Percentiles rank a stretch among this genome's conserved stretches.
These are phyloP conservation scores for Entomophthora muscae DNA, from an alignment of 371 early-diverging fungal genomes.

Conservation along the genomic window DNA sequence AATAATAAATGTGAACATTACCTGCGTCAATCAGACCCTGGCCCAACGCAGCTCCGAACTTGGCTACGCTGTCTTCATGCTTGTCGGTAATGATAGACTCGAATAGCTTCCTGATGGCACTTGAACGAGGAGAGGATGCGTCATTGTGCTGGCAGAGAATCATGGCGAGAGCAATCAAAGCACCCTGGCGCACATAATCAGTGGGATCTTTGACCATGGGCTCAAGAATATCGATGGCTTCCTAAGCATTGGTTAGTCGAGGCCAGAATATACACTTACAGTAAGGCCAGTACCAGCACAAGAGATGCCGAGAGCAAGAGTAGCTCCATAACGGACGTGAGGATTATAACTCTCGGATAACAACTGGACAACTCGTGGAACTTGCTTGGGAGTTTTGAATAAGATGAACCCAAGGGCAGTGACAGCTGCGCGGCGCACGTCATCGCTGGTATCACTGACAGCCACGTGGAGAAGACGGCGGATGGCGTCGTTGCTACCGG, in stretches of 20 bases:
- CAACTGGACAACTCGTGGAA: slow-evolving; percentile 92
- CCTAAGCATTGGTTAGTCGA: slow-evolving; percentile 16
- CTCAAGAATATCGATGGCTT: slow-evolving; percentile 90
- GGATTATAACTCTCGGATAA: slow-evolving; percentile 96
- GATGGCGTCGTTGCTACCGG: slow-evolving; percentile 91
- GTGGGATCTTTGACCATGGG: slow-evolving; percentile 91
- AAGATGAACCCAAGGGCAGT: slow-evolving; percentile 94
- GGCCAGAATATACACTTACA: slow-evolving; percentile 12
- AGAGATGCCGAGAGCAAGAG: slow-evolving; percentile 94
- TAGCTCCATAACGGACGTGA: slow-evolving; percentile 94
- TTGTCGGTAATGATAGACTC: slow-evolving; percentile 83
- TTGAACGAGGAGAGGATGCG: slow-evolving; percentile 38
- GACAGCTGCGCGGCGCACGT: slow-evolving; percentile 96
- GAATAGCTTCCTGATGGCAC: slow-evolving; percentile 58
- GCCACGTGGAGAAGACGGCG: slow-evolving; percentile 87
- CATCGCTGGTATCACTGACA: slow-evolving; percentile 95
- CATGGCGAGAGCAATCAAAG: slow-evolving; percentile 95
- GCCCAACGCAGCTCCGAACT: slow-evolving; percentile 95
- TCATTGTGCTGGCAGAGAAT: slow-evolving; percentile 94
- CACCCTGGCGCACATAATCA: slow-evolving; percentile 97
- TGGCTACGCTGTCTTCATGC: slow-evolving; percentile 84
- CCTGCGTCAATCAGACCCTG: slow-evolving; percentile 97
- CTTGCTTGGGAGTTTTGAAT: slow-evolving; percentile 75
- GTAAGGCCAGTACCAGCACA: slow-evolving; percentile 88
- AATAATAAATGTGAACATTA: slow-evolving; percentile 3